Percentiles rank a stretch among this genome's conserved stretches.
Conservation (phyloP, 495 filamentous ascomycete species). For the Apodospora peruviana region DNA sequence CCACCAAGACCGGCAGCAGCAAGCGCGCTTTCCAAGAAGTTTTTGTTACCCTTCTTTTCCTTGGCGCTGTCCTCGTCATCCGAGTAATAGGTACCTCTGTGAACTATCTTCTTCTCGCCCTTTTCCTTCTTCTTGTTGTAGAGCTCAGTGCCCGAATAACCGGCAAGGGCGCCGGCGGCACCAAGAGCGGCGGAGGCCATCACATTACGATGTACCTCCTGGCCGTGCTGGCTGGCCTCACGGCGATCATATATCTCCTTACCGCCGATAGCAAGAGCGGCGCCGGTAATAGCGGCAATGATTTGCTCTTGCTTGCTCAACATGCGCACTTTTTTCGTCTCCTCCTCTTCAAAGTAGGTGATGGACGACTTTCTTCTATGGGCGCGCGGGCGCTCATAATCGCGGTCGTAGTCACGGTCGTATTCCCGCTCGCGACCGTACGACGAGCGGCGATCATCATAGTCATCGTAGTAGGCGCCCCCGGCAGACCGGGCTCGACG, state of each 20-base stretch:
- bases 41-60: constrained; percentile 56
- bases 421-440: constrained; percentile 31
- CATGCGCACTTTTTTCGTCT: constrained; percentile 39
- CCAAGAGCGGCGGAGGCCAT: constrained; percentile 48
- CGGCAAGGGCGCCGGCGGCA: constrained; percentile 49
- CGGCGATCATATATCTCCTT: constrained; percentile 54
- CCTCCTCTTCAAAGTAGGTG: constrained; percentile 41
- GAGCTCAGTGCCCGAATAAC: constrained; percentile 47
- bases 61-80: constrained; percentile 48
- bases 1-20: constrained; percentile 63
- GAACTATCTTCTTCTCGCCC: constrained; percentile 39
- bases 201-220: constrained; percentile 43
- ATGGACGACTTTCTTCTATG: constrained; percentile 28
- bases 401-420: constrained; percentile 34
- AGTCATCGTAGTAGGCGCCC: constrained; percentile 36
- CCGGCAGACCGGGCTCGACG: constrained; percentile 48
- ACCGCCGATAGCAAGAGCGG: constrained; percentile 45
- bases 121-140: constrained; percentile 47
- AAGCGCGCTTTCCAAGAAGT: constrained; percentile 65
- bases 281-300: constrained; percentile 49
- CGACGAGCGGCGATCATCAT: constrained; percentile 35
- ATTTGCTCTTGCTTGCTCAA: constrained; percentile 54
- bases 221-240: constrained; percentile 40
- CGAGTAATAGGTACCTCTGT: constrained; percentile 41
- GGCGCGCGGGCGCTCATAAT: constrained; percentile 41